Evolutionary conservation across 23 red algal genomes (phyloP).

Genomic region (Gracilaria domingensis): DNA sequence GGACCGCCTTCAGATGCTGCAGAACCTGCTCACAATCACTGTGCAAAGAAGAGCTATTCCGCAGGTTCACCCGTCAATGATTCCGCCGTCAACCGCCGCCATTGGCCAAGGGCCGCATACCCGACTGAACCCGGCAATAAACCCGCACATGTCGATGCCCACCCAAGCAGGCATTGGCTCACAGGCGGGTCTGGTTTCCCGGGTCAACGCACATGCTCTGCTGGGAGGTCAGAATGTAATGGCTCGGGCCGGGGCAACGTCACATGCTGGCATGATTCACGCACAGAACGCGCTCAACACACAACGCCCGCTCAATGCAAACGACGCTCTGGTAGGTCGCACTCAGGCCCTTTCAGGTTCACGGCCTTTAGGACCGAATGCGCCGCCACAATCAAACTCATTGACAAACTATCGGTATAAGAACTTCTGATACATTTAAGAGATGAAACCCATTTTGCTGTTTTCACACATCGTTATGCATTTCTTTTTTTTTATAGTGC

Average conservation of each 20-base stretch:
- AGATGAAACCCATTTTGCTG: background rate
- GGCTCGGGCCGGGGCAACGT: background rate
- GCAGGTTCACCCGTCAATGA: conserved; percentile 42
- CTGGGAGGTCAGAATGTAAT: background rate
- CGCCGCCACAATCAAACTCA: conserved; percentile 16
- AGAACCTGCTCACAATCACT: conserved; percentile 74
- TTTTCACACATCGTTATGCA: background rate
- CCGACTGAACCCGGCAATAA: conserved; percentile 21
- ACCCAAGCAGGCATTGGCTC: background rate
- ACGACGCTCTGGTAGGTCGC: conserved; percentile 8
- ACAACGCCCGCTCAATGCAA: conserved; percentile 16
- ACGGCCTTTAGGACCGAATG: conserved; percentile 3
- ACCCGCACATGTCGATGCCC: background rate
- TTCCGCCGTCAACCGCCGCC: conserved; percentile 4
- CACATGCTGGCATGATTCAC: conserved; percentile 8
- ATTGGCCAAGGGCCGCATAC: conserved; percentile 2
- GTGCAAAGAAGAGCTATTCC: conserved; percentile 45
- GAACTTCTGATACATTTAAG: background rate
- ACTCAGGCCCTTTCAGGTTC: conserved; percentile 7
- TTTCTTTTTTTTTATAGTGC: background rate
- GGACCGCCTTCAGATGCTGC: conserved; percentile 65
- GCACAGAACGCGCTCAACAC: conserved; percentile 4
- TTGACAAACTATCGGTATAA: conserved; percentile 27
- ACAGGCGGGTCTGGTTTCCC: conserved; percentile 13
- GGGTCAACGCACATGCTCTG: conserved; percentile 33